A percentile compares a stretch with the other conserved stretches of the same genome.
Evolutionary conservation across 2,329 filamentous ascomycete genomes (phyloP).

Genomic region (Aspergillus quadricinctus): DNA sequence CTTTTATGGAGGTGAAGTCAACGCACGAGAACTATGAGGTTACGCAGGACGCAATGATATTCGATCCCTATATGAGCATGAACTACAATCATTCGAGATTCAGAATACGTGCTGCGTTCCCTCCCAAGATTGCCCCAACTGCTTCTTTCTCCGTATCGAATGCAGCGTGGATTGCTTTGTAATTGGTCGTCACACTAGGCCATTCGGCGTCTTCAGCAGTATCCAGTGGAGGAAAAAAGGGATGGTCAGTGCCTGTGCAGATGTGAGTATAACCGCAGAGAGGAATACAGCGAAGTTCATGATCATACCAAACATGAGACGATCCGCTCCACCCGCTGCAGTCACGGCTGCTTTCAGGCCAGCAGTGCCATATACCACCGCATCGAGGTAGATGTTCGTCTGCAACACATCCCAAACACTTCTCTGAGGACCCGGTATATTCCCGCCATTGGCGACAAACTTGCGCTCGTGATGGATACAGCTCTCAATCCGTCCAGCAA

Average conservation of each 20-base stretch:
- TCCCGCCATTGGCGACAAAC: slow-evolving; percentile 60
- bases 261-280: slow-evolving; percentile 4
- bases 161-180: slow-evolving; percentile 39
- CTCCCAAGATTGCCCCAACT: slow-evolving; percentile 37
- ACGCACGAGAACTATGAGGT: background rate
- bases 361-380: slow-evolving; percentile 52
- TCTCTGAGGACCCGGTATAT: slow-evolving; percentile 55
- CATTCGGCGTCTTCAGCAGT: slow-evolving; percentile 34
- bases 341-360: slow-evolving; percentile 73
- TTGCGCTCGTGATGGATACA: slow-evolving; percentile 80
- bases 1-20: background rate
- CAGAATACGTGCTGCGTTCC: slow-evolving; percentile 42
- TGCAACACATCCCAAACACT: slow-evolving; percentile 62
- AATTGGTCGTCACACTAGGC: slow-evolving; percentile 46
- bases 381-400: slow-evolving; percentile 82
- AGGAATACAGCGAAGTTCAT: background rate
- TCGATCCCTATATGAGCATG: background rate
- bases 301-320: slow-evolving; percentile 38
- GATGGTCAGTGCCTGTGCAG: slow-evolving; percentile 39
- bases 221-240: slow-evolving; percentile 42
- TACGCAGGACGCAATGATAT: background rate
- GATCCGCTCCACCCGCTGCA: slow-evolving; percentile 47
- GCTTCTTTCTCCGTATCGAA: slow-evolving; percentile 29
- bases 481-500: slow-evolving; percentile 83
- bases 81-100: slow-evolving; percentile 24